These are phyloP conservation scores for Trichocladium antarcticum DNA, from an alignment of 495 filamentous ascomycete species.

Conservation along the genomic window DNA sequence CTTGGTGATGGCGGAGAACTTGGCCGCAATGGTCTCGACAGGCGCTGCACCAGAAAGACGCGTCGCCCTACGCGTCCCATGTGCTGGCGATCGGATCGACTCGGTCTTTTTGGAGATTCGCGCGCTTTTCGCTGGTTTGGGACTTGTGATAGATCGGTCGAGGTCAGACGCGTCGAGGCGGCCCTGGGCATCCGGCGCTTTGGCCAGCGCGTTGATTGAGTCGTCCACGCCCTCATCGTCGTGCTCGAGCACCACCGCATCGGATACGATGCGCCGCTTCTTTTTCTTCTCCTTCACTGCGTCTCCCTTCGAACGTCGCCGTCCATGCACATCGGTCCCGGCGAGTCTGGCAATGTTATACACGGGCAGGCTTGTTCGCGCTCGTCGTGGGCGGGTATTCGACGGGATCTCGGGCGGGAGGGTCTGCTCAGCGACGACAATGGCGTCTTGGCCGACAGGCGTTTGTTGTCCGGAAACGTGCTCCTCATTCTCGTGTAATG, in stretches of 20 bases:
- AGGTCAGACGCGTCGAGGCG: constrained; percentile 19
- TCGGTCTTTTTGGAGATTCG: constrained; percentile 20
- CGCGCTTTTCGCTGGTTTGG: constrained; percentile 28
- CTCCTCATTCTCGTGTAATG: constrained; percentile 14
- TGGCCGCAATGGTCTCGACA: constrained; percentile 36
- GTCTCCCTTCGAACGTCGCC: constrained; percentile 32
- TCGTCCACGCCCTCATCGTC: constrained; percentile 14
- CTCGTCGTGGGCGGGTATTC: constrained; percentile 33
- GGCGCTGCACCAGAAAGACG: constrained; percentile 37
- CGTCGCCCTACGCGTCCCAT: constrained; percentile 25
- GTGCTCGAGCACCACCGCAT: constrained; percentile 20
- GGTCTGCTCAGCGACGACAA: constrained; percentile 25
- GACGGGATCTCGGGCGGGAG: constrained; percentile 12
- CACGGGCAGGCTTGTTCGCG: constrained; percentile 35
- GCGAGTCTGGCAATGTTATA: constrained; percentile 46
- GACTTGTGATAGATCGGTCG: background rate
- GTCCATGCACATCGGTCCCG: constrained; percentile 37
- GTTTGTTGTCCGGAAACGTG: constrained; percentile 18
- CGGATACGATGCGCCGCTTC: constrained; percentile 34
- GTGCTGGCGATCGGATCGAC: constrained; percentile 24
- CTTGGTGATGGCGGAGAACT: constrained; percentile 36
- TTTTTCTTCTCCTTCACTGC: constrained; percentile 26
- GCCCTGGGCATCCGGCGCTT: constrained; percentile 8
- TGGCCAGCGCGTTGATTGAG: constrained; percentile 15
- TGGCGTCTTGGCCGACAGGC: constrained; percentile 26